Evolutionary conservation across 1,284 basidiomycete genomes (phyloP).

Genomic region (Ceratobasidium sp.): DNA sequence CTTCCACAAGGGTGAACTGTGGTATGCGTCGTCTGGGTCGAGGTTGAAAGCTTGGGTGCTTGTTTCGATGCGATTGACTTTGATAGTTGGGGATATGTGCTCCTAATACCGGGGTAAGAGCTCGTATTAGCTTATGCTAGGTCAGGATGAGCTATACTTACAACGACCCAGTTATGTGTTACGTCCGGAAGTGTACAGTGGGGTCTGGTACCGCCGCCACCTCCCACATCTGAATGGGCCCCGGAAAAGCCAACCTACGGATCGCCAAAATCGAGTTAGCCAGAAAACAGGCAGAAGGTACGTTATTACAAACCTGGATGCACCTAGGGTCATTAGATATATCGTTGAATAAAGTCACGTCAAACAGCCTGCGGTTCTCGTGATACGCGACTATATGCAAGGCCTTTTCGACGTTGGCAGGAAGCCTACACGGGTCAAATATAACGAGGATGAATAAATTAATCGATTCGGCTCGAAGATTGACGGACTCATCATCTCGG

Average conservation of each 20-base stretch:
- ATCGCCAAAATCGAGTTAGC: not conserved
- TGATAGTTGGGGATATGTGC: conserved; percentile 3
- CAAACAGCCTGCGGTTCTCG: conserved; percentile 42
- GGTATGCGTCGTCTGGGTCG: too few relatives aligned
- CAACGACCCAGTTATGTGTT: conserved; percentile 28
- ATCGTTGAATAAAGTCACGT: conserved; percentile 12
- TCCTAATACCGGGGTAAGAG: not conserved
- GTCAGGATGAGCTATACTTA: not conserved
- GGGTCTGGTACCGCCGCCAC: conserved; percentile 22
- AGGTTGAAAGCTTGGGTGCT: too few relatives aligned
- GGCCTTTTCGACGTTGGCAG: conserved; percentile 40
- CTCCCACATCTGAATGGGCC: conserved; percentile 41
- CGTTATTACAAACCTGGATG: conserved; percentile 25
- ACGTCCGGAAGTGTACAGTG: conserved; percentile 8
- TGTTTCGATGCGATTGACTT: too few relatives aligned
- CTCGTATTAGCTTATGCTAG: not conserved
- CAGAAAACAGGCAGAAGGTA: not conserved
- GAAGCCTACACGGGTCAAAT: conserved; percentile 4
- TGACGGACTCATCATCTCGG: conserved; percentile 24
- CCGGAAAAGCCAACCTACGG: conserved; percentile 42
- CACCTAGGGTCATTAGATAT: not conserved
- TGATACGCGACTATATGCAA: conserved; percentile 44
- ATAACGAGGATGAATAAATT: not conserved
- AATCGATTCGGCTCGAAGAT: too few relatives aligned
- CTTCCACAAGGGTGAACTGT: too few relatives aligned